phyloP scores from a whole-genome alignment of 78 protist genomes.

The Dictyostelium citrinum region DNA sequence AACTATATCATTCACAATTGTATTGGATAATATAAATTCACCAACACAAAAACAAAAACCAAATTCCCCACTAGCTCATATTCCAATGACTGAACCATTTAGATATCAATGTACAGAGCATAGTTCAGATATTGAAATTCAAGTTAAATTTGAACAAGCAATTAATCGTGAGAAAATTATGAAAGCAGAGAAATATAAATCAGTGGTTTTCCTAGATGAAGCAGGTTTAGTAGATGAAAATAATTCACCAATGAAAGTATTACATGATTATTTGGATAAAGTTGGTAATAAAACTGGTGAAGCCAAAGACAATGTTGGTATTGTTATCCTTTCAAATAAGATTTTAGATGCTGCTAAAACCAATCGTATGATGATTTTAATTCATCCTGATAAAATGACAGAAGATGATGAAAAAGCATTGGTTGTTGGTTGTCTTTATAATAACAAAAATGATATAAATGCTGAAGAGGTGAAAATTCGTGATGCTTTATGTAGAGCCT shows the following conservation, averaged over 20 bases:
- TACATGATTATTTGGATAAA: slow-evolving; percentile 67
- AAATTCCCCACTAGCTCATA: not conserved
- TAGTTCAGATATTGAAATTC: slow-evolving; percentile 71
- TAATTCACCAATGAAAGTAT: slow-evolving; percentile 47
- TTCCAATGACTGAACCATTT: slow-evolving; percentile 19
- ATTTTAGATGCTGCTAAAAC: slow-evolving; percentile 70
- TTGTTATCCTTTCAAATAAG: slow-evolving; percentile 37
- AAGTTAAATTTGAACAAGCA: slow-evolving; percentile 25
- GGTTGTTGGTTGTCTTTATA: slow-evolving; percentile 55
- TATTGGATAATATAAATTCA: slow-evolving; percentile 66
- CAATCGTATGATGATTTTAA: slow-evolving; percentile 45
- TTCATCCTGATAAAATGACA: slow-evolving; percentile 31
- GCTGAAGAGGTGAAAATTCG: not conserved
- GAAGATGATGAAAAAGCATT: slow-evolving; percentile 31
- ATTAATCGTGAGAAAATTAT: slow-evolving; percentile 39
- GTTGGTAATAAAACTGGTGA: not conserved
- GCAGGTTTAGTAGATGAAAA: slow-evolving; percentile 44
- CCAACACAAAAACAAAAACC: not conserved
- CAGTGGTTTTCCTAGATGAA: slow-evolving; percentile 39
- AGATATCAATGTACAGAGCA: slow-evolving; percentile 63
- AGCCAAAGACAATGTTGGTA: not conserved
- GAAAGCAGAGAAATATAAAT: slow-evolving; percentile 13
- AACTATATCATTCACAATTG: slow-evolving; percentile 40
- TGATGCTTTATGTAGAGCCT: not conserved
- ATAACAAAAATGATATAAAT: not conserved